Evolutionary conservation across 148 eudicot species (phyloP).

Genomic region (Camellia granthamiana): DNA sequence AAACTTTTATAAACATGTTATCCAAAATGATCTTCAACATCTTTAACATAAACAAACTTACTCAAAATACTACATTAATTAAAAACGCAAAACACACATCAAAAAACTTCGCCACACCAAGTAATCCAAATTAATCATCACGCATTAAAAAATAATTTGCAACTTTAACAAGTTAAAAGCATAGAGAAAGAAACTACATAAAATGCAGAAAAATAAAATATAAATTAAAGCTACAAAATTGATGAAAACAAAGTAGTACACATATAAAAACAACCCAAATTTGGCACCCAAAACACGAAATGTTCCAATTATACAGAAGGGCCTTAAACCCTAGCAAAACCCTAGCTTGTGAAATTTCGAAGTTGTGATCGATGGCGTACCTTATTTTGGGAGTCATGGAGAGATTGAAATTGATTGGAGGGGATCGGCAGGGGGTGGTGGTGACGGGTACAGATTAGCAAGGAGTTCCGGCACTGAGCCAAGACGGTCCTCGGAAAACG

Average conservation of each 20-base stretch:
- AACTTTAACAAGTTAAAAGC: neutral
- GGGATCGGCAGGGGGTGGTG: slow-evolving; percentile 16
- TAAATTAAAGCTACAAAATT: neutral
- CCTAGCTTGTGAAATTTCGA: slow-evolving; percentile 12
- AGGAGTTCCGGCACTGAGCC: slow-evolving; percentile 35
- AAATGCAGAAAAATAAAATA: neutral
- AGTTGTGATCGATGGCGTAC: slow-evolving; percentile 23
- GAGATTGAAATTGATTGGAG: slow-evolving; percentile 42
- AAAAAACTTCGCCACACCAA: neutral
- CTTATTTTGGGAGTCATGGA: slow-evolving; percentile 31
- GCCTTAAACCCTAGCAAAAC: slow-evolving; percentile 44
- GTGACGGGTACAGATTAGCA: slow-evolving; percentile 27
- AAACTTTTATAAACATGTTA: neutral
- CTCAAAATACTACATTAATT: neutral
- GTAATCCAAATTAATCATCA: neutral
- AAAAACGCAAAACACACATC: neutral
- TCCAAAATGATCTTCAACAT: no score
- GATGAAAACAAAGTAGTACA: neutral
- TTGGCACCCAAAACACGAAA: neutral
- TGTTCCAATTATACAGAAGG: neutral
- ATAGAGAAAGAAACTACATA: neutral
- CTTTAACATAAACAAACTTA: neutral
- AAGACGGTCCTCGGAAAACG: slow-evolving; percentile 42
- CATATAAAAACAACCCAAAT: neutral
- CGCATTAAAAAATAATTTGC: neutral